Percentiles rank a stretch among this genome's conserved stretches.
Evolutionary conservation across 257 asterid genomes (phyloP).

Genomic region (Nicotiana knightiana): DNA sequence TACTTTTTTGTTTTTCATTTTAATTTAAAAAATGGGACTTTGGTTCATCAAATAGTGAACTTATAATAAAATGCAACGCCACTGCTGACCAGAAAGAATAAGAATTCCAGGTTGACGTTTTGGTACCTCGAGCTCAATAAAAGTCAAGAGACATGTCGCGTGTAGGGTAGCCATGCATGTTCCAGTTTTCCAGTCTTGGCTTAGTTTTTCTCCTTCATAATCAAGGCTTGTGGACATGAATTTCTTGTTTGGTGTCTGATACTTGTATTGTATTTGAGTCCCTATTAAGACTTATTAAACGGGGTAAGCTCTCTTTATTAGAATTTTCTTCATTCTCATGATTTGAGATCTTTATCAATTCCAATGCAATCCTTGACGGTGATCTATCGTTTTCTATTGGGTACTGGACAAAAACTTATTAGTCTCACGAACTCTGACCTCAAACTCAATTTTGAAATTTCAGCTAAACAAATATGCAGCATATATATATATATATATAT

Average conservation of each 20-base stretch:
- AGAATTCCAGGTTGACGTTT: background rate
- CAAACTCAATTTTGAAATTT: background rate
- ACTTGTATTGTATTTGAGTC: too few relatives aligned
- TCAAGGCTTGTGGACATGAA: background rate
- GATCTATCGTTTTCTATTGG: background rate
- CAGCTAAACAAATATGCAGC: background rate
- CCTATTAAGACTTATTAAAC: too few relatives aligned
- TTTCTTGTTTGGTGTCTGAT: too few relatives aligned
- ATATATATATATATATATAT: too few relatives aligned
- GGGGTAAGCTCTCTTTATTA: too few relatives aligned
- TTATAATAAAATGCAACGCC: background rate
- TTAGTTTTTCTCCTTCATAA: background rate
- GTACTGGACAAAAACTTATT: background rate
- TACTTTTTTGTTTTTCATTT: background rate
- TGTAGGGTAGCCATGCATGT: background rate
- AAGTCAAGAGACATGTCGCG: background rate
- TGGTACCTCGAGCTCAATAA: background rate
- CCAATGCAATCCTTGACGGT: too few relatives aligned
- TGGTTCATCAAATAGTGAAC: background rate
- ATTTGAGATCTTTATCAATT: too few relatives aligned
- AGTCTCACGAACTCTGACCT: background rate
- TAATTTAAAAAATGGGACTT: background rate
- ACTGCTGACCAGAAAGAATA: background rate
- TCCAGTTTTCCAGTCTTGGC: background rate
- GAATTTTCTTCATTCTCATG: too few relatives aligned